Percentiles rank a stretch among this genome's conserved stretches.
Evolutionary conservation across 1,284 basidiomycete genomes (phyloP).

Genomic region (Heterobasidion irregulare): DNA sequence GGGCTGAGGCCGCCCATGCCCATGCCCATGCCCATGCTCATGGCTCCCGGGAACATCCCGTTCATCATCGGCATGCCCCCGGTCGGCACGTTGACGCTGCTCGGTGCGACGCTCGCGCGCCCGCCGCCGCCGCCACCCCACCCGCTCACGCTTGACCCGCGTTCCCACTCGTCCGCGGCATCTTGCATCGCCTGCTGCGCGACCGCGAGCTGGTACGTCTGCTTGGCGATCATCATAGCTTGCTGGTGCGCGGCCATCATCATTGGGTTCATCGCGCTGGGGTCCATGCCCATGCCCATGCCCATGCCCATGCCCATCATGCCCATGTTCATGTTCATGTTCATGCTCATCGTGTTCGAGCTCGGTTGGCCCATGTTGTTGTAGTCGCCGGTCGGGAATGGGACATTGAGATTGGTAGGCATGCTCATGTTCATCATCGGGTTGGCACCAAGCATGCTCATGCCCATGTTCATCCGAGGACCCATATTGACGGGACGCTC

Average conservation of each 20-base stretch:
- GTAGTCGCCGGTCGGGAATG: not conserved
- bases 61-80: slow-evolving; percentile 17
- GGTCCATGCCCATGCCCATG: not conserved
- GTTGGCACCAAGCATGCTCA: slow-evolving; percentile 15
- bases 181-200: slow-evolving; percentile 79
- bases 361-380: not conserved
- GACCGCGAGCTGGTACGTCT: slow-evolving; percentile 77
- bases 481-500: slow-evolving; percentile 29
- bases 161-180: slow-evolving; percentile 81
- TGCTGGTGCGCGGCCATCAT: slow-evolving; percentile 71
- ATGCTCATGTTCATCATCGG: slow-evolving; percentile 1
- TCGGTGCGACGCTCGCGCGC: slow-evolving; percentile 20
- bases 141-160: slow-evolving; percentile 45
- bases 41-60: slow-evolving; percentile 8
- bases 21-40: slow-evolving; percentile 26
- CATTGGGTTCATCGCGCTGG: slow-evolving; percentile 28
- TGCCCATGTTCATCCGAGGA: slow-evolving; percentile 11
- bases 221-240: slow-evolving; percentile 75
- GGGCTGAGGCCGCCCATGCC: slow-evolving; percentile 25
- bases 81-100: slow-evolving; percentile 17
- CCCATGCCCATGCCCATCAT: not conserved
- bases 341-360: not conserved
- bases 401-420: not conserved
- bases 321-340: slow-evolving; percentile 4
- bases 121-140: slow-evolving; percentile 25